Conservation (phyloP, 139 green algal genomes). For the Closterium sp. region DNA sequence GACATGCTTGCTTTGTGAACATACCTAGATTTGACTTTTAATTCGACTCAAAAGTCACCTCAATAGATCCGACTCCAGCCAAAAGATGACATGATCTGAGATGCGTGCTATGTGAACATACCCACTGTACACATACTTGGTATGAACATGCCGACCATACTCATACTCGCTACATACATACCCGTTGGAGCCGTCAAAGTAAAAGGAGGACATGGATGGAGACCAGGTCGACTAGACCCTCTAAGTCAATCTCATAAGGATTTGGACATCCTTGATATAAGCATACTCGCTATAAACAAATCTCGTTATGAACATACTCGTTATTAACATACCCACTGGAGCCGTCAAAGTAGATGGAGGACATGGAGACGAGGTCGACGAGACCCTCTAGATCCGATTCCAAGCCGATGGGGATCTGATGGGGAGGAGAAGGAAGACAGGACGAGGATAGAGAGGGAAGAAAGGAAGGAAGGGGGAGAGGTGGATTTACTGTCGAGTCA, state of each 20-base stretch:
- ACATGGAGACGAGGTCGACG: slow-evolving; percentile 82
- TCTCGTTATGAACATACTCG: neutral
- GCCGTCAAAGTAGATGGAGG: slow-evolving; percentile 72
- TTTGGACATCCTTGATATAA: no score
- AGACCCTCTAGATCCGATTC: slow-evolving; percentile 85
- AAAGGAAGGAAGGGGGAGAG: no score
- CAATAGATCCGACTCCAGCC: no score
- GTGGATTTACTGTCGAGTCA: no score
- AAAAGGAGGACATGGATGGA: slow-evolving; percentile 56
- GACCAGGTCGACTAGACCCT: slow-evolving; percentile 89
- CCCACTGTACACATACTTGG: neutral
- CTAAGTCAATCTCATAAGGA: slow-evolving; percentile 82
- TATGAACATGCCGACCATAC: neutral
- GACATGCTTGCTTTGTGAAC: slow-evolving; percentile 45
- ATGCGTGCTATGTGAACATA: slow-evolving; percentile 27
- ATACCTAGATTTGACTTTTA: no score
- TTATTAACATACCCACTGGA: slow-evolving; percentile 58
- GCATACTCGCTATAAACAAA: slow-evolving; percentile 31
- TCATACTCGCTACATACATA: neutral
- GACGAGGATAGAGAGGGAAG: no score
- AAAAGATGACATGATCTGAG: no score
- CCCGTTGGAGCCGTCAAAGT: slow-evolving; percentile 76
- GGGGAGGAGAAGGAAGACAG: no score
- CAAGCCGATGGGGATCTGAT: slow-evolving; percentile 81
- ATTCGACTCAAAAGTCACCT: no score